Evolutionary conservation across 1,284 basidiomycete species (phyloP).

Genomic region (Ganoderma resinaceum): DNA sequence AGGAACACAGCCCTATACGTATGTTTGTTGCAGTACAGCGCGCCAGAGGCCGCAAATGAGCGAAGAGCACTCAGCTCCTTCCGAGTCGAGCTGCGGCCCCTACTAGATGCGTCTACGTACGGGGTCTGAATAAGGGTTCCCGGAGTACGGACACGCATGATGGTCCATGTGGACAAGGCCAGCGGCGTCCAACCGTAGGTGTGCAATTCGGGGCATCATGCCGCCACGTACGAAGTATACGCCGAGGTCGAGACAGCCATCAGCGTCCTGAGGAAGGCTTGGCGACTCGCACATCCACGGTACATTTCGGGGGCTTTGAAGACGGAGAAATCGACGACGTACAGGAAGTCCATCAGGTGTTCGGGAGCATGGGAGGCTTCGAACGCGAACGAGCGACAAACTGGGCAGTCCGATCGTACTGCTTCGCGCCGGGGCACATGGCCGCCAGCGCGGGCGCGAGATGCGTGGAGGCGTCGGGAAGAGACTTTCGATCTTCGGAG

Average conservation of each 20-base stretch:
- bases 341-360: neutral
- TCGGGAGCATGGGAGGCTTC: neutral
- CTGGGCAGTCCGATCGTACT: neutral
- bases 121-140: neutral
- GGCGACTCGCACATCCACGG: no score
- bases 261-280: no score
- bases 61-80: neutral
- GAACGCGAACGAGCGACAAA: neutral
- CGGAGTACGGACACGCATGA: neutral
- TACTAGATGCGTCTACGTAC: neutral
- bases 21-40: no score
- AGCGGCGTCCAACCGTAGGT: neutral
- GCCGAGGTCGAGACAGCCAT: no score
- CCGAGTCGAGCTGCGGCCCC: neutral
- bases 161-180: neutral
- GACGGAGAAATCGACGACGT: neutral
- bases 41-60: neutral
- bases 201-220: neutral
- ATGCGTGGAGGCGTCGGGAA: no score
- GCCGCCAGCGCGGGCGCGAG: neutral
- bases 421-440: no score
- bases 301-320: neutral
- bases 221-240: neutral
- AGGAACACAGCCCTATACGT: no score
- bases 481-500: no score